A percentile compares a stretch with the other conserved stretches of the same genome.
Conservation (phyloP, 148 eudicot genomes). For the Gaultheria prostrata region DNA sequence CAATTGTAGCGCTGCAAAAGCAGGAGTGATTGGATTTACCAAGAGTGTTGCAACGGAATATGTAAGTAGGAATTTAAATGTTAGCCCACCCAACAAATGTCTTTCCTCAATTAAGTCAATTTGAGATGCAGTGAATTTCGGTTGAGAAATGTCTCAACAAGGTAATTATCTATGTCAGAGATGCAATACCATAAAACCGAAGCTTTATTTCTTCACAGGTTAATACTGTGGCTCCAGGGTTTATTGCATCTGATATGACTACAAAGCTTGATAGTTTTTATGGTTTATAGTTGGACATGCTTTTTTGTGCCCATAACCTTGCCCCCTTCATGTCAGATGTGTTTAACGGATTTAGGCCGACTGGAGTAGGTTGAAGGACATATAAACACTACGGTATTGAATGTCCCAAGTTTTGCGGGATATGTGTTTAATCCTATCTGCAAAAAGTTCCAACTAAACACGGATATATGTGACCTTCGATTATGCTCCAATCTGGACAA, state of each 20-base stretch:
- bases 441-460: neutral
- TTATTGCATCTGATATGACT: conserved; percentile 95
- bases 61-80: conserved; percentile 82
- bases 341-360: neutral
- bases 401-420: neutral
- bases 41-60: conserved; percentile 93
- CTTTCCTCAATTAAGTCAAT: neutral
- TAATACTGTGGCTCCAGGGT: conserved; percentile 94
- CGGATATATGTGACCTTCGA: neutral
- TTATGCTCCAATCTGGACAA: neutral
- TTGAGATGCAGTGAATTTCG: neutral
- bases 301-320: neutral
- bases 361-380: neutral
- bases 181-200: neutral
- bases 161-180: neutral
- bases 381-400: neutral
- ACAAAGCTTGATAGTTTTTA: conserved; percentile 49
- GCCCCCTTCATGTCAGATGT: neutral
- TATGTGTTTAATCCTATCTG: neutral
- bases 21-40: conserved; percentile 95
- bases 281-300: neutral
- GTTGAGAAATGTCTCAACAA: neutral
- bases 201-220: conserved; percentile 41
- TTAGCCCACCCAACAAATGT: conserved; percentile 34
- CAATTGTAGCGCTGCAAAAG: conserved; percentile 97